Base-by-base conservation (phyloP, 106 monocot genomes). In the Acorus calamus region DNA sequence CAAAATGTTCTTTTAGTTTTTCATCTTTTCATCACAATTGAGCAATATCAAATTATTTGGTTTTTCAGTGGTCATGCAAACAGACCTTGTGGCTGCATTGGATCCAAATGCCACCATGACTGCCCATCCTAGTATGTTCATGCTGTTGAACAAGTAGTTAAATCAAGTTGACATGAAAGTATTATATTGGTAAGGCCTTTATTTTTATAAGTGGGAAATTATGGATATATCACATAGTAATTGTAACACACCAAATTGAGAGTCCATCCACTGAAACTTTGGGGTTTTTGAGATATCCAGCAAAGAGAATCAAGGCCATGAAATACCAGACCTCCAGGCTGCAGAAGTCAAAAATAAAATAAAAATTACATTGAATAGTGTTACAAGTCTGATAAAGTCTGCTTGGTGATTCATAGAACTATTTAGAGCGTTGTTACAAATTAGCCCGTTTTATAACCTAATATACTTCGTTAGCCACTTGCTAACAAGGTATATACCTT, bases 71-170 rank as follows among this genome's bases (percentile, higher is more conserved):
- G 28, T 1, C 28, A 28, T 28, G 28, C 28, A 28, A 28, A 28
- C 28, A 28, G 28, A 83, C 79, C 83, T 72, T 55, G 58, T 67
- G 5, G 83, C 83, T 43, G 76, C 69, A 68, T 73, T 73, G 50
- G 49, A 59, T 52, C 83, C 83, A 4, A 79, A 41, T 0, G 70
- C 63, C 14, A 75, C 67, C 78, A 78, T 74, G 2, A 64, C 46
- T 41, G 73, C 48, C 81, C 77, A 82, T 6, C 71, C 68, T 11
- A 63, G 49, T 5, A 76, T 68, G 49, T 82, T 82, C 70, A 74
- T 82, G 14, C 81, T 82, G 62, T 47, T 6, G 53, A 4, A 46
- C 45, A 47, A 44, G 42, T 8, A 43, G 67, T 45, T 47, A 44
- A 54, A 3, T 14, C 4, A 55, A 48, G 7, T 57, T 41, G 12